Evolutionary conservation across 2,329 filamentous ascomycete genomes (phyloP).

Genomic region (Apiospora pterosperma): DNA sequence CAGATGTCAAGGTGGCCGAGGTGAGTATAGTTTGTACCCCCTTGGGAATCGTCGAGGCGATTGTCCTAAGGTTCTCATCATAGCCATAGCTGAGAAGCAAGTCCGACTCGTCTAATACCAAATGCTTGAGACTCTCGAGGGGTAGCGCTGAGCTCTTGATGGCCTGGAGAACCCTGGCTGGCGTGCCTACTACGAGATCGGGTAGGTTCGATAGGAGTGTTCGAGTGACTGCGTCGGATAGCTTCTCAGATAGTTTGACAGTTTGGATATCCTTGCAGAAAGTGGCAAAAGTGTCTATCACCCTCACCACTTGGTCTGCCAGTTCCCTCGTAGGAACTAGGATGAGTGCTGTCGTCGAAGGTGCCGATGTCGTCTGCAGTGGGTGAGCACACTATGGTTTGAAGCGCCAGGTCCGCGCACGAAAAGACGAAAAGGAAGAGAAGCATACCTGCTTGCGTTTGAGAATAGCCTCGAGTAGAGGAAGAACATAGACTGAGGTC

Average conservation of each 20-base stretch:
- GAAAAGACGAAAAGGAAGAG: not conserved
- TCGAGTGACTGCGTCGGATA: constrained; percentile 83
- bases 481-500: constrained; percentile 92
- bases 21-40: constrained; percentile 89
- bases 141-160: constrained; percentile 70
- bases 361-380: constrained; percentile 44
- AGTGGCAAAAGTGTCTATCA: constrained; percentile 69
- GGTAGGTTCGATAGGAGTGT: constrained; percentile 82
- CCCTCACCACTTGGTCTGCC: constrained; percentile 83
- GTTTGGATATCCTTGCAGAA: constrained; percentile 84
- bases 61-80: constrained; percentile 79
- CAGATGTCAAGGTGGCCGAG: constrained; percentile 86
- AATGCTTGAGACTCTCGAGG: constrained; percentile 66
- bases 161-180: constrained; percentile 76
- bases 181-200: constrained; percentile 88
- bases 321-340: constrained; percentile 94
- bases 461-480: constrained; percentile 80
- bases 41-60: constrained; percentile 75
- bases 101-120: constrained; percentile 94
- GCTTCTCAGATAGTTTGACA: constrained; percentile 85
- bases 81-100: constrained; percentile 92
- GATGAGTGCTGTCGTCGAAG: constrained; percentile 72
- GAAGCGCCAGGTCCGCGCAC: not conserved
- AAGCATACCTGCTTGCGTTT: constrained; percentile 65
- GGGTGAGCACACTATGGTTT: not conserved